Base-by-base conservation (phyloP, 2,329 filamentous ascomycete genomes). In the Didymosphaeria variabile region DNA sequence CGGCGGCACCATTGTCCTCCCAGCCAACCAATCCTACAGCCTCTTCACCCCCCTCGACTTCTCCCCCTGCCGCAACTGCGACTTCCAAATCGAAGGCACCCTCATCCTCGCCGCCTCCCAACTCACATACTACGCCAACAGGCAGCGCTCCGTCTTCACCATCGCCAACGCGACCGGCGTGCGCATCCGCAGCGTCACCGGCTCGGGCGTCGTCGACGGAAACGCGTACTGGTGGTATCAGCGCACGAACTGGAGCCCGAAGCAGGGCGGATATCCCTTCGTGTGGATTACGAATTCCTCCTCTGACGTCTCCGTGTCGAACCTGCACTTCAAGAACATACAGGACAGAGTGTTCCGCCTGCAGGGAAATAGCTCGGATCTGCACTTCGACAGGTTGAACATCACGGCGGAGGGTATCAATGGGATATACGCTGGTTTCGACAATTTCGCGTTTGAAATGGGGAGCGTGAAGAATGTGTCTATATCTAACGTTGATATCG, bases 1-100 rank as follows among this genome's bases (percentile, higher is more conserved):
- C 15, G 78, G 79, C n/a, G 82, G 82, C 17, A 82, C 77, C 0
- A 82, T 84, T 29, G 70, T 80, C 1, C 79, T 84, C 38, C 82
- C 82, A 0, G 70, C 76, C 0, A 76, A 72, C 9, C 72, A 65
- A 3, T 80, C 78, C 3, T 84, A 82, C 65, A 75, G 76, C 58
- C 67, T 83, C 32, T 79, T 78, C 59, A 79, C 78, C 19, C 73
- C 76, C 0, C 71, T 84, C 7, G 71, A 78, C 45, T 80, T 83
- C 45, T 67, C 56, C 13, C 79, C 75, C 5, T 83, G 82, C 64
- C 63, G 62, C 1, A 73, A 71, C 21, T 84, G 82, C 62, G 79
- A 81, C 51, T 72, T 84, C 49, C 79, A 83, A 60, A 69, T 84
- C 4, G 81, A 84, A 58, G 82, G 81, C 0, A 72, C 76, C 0